Percentiles rank a stretch among this genome's conserved stretches.
These are phyloP conservation scores for Nephelium lappaceum DNA, from an alignment of 345 rosid species.

Conservation along the genomic window DNA sequence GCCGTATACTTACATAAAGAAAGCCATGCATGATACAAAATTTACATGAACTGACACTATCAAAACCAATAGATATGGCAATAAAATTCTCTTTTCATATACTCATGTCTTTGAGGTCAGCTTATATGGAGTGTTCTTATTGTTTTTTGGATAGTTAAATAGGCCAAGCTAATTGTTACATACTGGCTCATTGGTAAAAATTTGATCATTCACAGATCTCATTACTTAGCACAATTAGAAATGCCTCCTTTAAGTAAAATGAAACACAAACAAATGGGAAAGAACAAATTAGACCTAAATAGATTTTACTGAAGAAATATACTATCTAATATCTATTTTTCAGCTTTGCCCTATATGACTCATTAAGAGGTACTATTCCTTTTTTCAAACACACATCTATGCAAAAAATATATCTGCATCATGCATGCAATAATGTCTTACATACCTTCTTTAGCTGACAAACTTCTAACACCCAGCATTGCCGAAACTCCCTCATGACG, in stretches of 20 bases:
- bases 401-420: not conserved
- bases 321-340: not conserved
- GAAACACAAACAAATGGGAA: not conserved
- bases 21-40: not conserved
- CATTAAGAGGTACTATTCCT: not conserved
- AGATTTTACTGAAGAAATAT: not conserved
- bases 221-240: not conserved
- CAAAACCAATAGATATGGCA: not conserved
- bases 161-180: not conserved
- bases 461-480: conserved; percentile 7
- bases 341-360: not conserved
- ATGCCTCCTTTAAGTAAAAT: not conserved
- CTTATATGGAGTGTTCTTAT: not conserved
- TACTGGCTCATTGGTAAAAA: not conserved
- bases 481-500: conserved; percentile 28
- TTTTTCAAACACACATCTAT: not conserved
- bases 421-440: not conserved
- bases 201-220: not conserved
- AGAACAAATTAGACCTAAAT: not conserved
- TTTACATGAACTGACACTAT: not conserved
- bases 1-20: not conserved
- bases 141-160: not conserved
- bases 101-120: not conserved
- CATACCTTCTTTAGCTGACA: conserved; percentile 23
- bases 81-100: not conserved